phyloP scores from a whole-genome alignment of 2,329 filamentous ascomycete genomes.

The Dryadomyces sulphureus region DNA sequence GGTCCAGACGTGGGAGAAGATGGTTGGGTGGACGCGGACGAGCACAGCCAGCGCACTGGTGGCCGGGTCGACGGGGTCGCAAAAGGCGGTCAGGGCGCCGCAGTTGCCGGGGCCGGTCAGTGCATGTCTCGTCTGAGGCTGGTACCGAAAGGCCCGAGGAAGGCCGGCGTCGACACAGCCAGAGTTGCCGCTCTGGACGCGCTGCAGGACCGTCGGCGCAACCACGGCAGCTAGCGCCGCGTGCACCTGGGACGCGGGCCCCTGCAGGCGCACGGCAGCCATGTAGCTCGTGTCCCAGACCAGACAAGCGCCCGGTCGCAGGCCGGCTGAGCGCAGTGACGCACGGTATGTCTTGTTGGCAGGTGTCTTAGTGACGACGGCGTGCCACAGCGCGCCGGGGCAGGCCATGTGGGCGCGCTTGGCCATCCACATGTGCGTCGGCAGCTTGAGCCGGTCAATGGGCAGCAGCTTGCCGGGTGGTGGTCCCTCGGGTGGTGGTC shows the following conservation, averaged over 20 bases:
- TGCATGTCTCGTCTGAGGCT: slow-evolving; percentile 1
- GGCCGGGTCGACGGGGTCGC: not conserved
- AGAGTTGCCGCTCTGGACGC: slow-evolving; percentile 2
- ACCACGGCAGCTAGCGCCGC: slow-evolving; percentile 7
- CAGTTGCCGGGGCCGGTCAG: slow-evolving; percentile 9
- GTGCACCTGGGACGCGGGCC: slow-evolving; percentile 18
- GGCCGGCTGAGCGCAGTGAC: slow-evolving; percentile 64
- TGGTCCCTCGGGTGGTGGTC: no score
- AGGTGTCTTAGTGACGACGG: slow-evolving; percentile 70
- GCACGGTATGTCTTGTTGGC: slow-evolving; percentile 82
- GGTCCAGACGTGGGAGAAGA: slow-evolving; percentile 55
- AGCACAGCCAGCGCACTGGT: not conserved
- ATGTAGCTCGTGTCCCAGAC: slow-evolving; percentile 94
- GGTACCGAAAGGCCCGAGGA: slow-evolving; percentile 10
- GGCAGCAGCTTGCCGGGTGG: slow-evolving; percentile 65
- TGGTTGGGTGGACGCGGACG: slow-evolving; percentile 56
- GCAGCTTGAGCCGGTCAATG: slow-evolving; percentile 79
- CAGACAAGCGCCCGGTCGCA: slow-evolving; percentile 51
- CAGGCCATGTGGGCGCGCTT: slow-evolving; percentile 83
- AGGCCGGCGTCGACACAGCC: slow-evolving; percentile 8
- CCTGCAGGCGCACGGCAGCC: slow-evolving; percentile 69
- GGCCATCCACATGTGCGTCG: slow-evolving; percentile 86
- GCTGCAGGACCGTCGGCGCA: slow-evolving; percentile 6
- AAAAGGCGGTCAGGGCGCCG: slow-evolving; percentile 7
- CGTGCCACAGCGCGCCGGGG: slow-evolving; percentile 74